phyloP scores from a whole-genome alignment of 2,329 filamentous ascomycete genomes.

The Juglanconis sp. region DNA sequence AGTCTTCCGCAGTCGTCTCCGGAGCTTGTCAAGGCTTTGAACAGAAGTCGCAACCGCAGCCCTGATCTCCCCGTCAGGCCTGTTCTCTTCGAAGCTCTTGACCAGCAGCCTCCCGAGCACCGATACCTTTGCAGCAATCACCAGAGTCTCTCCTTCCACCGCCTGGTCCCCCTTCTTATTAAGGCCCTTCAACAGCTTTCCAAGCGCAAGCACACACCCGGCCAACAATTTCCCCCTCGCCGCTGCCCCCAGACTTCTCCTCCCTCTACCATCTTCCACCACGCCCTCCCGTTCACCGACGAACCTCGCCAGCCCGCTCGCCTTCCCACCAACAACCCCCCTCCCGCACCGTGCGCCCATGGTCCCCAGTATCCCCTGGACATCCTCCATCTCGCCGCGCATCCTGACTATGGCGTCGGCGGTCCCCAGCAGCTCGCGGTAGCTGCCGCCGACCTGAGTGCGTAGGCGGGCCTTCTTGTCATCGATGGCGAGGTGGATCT shows the following conservation, averaged over 20 bases:
- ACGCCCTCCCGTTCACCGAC: conserved; percentile 25
- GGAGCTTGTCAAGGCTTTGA: conserved; percentile 60
- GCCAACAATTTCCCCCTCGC: conserved; percentile 50
- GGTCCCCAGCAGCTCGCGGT: conserved; percentile 86
- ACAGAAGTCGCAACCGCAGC: conserved; percentile 56
- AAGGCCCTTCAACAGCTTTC: conserved; percentile 44
- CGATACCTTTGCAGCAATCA: conserved; percentile 66
- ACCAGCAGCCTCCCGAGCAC: conserved; percentile 73
- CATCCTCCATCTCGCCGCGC: conserved; percentile 71
- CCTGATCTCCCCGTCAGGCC: conserved; percentile 30
- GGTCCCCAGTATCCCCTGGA: conserved; percentile 67
- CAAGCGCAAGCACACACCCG: conserved; percentile 47
- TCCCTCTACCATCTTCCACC: conserved; percentile 27
- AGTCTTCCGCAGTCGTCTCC: conserved; percentile 60
- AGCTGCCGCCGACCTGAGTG: conserved; percentile 64
- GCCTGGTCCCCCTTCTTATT: conserved; percentile 24
- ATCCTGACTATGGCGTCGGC: conserved; percentile 93
- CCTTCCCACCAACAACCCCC: conserved; percentile 64
- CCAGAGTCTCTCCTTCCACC: conserved; percentile 45
- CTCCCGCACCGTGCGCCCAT: conserved; percentile 79
- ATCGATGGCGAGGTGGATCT: conserved; percentile 56
- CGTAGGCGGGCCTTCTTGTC: conserved; percentile 61
- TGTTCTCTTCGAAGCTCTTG: conserved; percentile 63
- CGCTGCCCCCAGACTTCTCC: conserved; percentile 24
- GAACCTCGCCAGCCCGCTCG: conserved; percentile 52